Conservation (phyloP, 2,329 filamentous ascomycete genomes). For the Coleophoma crateriformis region DNA sequence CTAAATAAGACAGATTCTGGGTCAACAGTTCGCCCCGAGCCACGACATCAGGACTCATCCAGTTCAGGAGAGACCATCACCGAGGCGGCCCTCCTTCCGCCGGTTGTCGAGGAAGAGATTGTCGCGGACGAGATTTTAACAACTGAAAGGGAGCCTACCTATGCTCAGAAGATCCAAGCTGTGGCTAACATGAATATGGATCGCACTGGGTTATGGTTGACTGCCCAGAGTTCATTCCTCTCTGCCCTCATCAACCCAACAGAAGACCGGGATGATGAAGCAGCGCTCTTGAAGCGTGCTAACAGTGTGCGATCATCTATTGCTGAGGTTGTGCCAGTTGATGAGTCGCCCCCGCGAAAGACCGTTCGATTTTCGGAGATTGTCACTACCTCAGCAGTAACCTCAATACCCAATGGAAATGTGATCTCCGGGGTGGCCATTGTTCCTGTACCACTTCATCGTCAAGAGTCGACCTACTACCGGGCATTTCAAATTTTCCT, state of each 20-base stretch:
- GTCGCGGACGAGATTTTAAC: slow-evolving; percentile 59
- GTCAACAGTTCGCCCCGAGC: slow-evolving; percentile 11
- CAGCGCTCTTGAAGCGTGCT: slow-evolving; percentile 24
- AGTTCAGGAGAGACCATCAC: slow-evolving; percentile 31
- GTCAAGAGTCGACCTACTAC: slow-evolving; percentile 76
- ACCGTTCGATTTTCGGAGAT: slow-evolving; percentile 66
- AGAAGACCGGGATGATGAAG: slow-evolving; percentile 29
- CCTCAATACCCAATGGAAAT: background rate
- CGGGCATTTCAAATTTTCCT: slow-evolving; percentile 76
- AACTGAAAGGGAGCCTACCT: slow-evolving; percentile 66
- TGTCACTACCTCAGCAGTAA: slow-evolving; percentile 6
- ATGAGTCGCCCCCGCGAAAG: slow-evolving; percentile 52
- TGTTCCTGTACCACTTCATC: slow-evolving; percentile 41
- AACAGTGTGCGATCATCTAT: slow-evolving; percentile 10
- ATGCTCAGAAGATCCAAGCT: slow-evolving; percentile 67
- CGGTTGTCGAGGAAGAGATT: slow-evolving; percentile 38
- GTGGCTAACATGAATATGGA: slow-evolving; percentile 70
- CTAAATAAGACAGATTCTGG: slow-evolving; percentile 35
- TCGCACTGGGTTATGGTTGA: slow-evolving; percentile 81
- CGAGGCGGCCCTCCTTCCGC: slow-evolving; percentile 23
- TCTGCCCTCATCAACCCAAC: slow-evolving; percentile 58
- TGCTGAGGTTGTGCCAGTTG: slow-evolving; percentile 17
- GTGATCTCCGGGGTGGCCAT: slow-evolving; percentile 32
- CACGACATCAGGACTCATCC: slow-evolving; percentile 23
- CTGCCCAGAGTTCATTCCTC: slow-evolving; percentile 74